Evolutionary conservation across 805 yeast species (phyloP).

Genomic region (Brettanomyces sp.): DNA sequence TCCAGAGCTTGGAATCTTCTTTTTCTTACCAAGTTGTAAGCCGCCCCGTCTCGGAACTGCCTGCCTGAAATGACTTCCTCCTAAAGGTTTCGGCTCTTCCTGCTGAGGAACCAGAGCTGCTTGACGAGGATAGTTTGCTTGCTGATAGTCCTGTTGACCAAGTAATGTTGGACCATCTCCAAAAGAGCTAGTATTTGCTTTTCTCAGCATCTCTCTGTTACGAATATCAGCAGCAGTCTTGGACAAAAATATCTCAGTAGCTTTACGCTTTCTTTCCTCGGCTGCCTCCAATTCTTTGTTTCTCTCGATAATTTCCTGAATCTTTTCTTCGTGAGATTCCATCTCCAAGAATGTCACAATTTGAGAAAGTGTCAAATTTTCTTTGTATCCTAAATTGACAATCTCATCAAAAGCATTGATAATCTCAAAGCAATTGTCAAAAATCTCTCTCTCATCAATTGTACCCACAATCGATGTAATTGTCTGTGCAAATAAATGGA

Average conservation of each 20-base stretch:
- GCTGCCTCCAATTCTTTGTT: conserved; percentile 95
- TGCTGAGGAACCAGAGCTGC: conserved; percentile 9
- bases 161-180: background rate
- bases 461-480: conserved; percentile 63
- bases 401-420: conserved; percentile 92
- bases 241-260: conserved; percentile 72
- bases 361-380: conserved; percentile 72
- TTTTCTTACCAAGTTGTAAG: conserved; percentile 63
- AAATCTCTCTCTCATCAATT: conserved; percentile 75
- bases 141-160: background rate
- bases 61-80: conserved; percentile 10
- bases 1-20: conserved; percentile 9
- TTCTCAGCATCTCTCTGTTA: conserved; percentile 53
- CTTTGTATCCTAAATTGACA: conserved; percentile 81
- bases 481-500: conserved; percentile 75
- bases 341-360: conserved; percentile 84
- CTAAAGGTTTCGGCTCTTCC: conserved; percentile 8
- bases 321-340: conserved; percentile 98
- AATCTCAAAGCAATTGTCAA: conserved; percentile 79
- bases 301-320: conserved; percentile 94
- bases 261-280: conserved; percentile 93
- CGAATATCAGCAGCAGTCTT: conserved; percentile 1
- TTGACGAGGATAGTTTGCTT: conserved; percentile 14
- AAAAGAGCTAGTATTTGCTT: conserved; percentile 25
- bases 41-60: conserved; percentile 55